These are phyloP conservation scores for Coemansia umbellata DNA, from an alignment of 192 early-diverging fungal genomes.

Conservation along the genomic window DNA sequence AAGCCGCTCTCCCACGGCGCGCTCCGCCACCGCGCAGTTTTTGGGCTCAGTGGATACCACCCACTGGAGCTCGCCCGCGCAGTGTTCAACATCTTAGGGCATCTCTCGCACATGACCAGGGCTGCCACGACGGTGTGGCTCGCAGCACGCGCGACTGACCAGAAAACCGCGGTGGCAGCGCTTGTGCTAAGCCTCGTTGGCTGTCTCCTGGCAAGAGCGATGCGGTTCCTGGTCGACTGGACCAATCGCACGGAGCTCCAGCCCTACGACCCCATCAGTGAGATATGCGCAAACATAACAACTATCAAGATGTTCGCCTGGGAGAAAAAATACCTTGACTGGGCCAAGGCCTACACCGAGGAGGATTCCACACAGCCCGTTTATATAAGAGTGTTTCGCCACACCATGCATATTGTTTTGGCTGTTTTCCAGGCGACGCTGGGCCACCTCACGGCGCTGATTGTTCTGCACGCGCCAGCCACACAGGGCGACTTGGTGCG, in stretches of 20 bases:
- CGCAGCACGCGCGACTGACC: background rate
- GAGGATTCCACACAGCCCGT: conserved; percentile 35
- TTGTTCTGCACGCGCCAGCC: background rate
- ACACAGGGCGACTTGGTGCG: background rate
- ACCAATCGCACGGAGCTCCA: conserved; percentile 12
- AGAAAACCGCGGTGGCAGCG: background rate
- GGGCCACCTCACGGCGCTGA: background rate
- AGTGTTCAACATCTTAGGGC: conserved; percentile 1
- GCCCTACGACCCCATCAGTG: conserved; percentile 64
- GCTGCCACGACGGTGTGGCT: background rate
- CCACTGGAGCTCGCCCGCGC: background rate
- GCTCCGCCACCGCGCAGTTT: conserved; percentile 2
- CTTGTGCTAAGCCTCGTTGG: background rate
- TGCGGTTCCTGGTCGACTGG: conserved; percentile 3
- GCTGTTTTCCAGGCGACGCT: background rate
- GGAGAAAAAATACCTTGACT: conserved; percentile 73
- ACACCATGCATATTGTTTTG: background rate
- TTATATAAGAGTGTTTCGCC: conserved; percentile 12
- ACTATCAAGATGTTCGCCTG: conserved; percentile 94
- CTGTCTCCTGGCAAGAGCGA: background rate
- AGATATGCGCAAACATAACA: conserved; percentile 84
- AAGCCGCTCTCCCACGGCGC: background rate
- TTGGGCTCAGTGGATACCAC: background rate
- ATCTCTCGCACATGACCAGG: background rate
- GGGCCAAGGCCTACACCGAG: conserved; percentile 57